A percentile compares a stretch with the other conserved stretches of the same genome.
These are phyloP conservation scores for Trametes maxima DNA, from an alignment of 768 basidiomycete species.

Conservation along the genomic window DNA sequence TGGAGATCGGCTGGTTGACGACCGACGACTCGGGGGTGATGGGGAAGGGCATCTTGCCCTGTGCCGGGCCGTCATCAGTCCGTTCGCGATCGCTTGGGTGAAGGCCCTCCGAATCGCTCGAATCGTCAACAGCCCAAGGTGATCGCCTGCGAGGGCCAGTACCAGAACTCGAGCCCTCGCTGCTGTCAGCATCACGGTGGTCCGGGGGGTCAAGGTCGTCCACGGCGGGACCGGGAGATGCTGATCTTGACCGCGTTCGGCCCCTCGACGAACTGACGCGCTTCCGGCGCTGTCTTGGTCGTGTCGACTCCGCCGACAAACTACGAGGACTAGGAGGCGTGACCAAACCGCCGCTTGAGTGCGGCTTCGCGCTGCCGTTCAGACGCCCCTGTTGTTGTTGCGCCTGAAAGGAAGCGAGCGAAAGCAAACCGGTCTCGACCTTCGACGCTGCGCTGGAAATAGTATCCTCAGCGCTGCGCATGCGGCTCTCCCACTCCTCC, in stretches of 20 bases:
- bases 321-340: constrained; percentile 80
- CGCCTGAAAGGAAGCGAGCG: constrained; percentile 31
- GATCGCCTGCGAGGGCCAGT: constrained; percentile 26
- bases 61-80: constrained; percentile 15
- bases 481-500: constrained; percentile 78
- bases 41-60: constrained; percentile 28
- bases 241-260: constrained; percentile 39
- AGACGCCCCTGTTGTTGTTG: constrained; percentile 38
- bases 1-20: constrained; percentile 31
- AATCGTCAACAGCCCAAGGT: constrained; percentile 33
- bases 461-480: constrained; percentile 54
- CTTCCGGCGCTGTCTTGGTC: constrained; percentile 29
- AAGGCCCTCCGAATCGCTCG: constrained; percentile 29
- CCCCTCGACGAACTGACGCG: constrained; percentile 39
- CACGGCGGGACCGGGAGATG: constrained; percentile 28
- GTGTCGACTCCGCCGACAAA: constrained; percentile 60
- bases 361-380: constrained; percentile 36
- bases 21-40: constrained; percentile 35
- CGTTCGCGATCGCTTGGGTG: constrained; percentile 21
- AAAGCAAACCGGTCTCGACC: constrained; percentile 38
- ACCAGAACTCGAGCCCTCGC: constrained; percentile 10
- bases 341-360: constrained; percentile 54
- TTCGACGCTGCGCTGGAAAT: constrained; percentile 48
- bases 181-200: constrained; percentile 6
- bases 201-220: constrained; percentile 12